These are phyloP conservation scores for Trypanosoma lewisi DNA, from an alignment of 208 protist species.

Conservation along the genomic window DNA sequence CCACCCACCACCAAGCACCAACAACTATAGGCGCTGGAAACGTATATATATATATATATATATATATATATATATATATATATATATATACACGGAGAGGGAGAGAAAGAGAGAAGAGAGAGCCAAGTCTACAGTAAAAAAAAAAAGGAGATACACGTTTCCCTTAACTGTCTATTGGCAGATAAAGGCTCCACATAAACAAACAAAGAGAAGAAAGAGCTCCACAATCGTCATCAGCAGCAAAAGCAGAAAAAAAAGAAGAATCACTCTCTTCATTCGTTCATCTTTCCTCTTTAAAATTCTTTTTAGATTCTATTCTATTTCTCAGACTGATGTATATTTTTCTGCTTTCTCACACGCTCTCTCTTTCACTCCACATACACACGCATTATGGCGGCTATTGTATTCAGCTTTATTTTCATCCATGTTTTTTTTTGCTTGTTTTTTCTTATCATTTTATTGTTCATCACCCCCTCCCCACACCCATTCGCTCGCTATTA, in stretches of 20 bases:
- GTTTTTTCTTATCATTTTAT: background rate
- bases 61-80: background rate
- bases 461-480: background rate
- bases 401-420: too few relatives aligned
- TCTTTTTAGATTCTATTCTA: too few relatives aligned
- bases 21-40: background rate
- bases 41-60: background rate
- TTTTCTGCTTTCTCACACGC: too few relatives aligned
- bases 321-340: too few relatives aligned
- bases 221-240: slow-evolving; percentile 19
- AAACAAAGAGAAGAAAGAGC: slow-evolving; percentile 14
- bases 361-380: too few relatives aligned
- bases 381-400: too few relatives aligned
- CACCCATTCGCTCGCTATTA: background rate
- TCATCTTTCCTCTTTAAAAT: background rate
- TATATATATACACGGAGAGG: background rate
- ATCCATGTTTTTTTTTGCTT: slow-evolving; percentile 1
- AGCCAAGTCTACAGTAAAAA: background rate
- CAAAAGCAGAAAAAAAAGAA: slow-evolving; percentile 9
- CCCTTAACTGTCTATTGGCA: too few relatives aligned
- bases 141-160: background rate
- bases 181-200: background rate
- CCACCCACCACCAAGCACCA: background rate
- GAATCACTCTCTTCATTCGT: background rate
- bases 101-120: slow-evolving; percentile 13